phyloP scores from a whole-genome alignment of 768 basidiomycete genomes.

The Pleurotus salmoneostramineus region DNA sequence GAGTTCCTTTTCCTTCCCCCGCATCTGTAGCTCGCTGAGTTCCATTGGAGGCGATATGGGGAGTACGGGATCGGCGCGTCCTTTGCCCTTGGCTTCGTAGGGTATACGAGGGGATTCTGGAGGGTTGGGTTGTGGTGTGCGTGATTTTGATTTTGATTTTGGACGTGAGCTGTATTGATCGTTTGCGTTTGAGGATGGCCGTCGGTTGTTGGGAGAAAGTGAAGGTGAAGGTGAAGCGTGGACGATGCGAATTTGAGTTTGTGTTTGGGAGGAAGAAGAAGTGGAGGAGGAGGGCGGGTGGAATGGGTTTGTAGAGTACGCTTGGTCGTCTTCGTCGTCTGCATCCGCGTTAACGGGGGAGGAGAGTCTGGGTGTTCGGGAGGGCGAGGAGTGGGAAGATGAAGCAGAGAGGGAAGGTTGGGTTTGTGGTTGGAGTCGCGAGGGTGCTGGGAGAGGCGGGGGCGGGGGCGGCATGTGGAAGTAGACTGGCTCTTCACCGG shows the following conservation, averaged over 20 bases:
- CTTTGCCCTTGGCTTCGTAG: constrained; percentile 39
- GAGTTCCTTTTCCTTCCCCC: constrained; percentile 63
- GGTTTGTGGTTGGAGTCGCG: background rate
- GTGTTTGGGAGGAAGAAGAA: constrained; percentile 20
- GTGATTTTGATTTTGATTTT: too few species aligned
- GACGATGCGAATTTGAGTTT: background rate
- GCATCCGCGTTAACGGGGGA: background rate
- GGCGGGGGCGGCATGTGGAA: constrained; percentile 13
- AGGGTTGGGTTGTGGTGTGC: constrained; percentile 1
- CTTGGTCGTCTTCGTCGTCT: background rate
- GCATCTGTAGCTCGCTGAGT: constrained; percentile 43
- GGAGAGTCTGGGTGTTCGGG: constrained; percentile 12
- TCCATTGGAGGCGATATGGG: constrained; percentile 26
- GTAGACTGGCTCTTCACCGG: constrained; percentile 23
- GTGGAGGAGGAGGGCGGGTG: constrained; percentile 30
- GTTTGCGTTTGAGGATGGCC: background rate
- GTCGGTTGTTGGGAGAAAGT: background rate
- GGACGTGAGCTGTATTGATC: too few species aligned
- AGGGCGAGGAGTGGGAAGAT: background rate
- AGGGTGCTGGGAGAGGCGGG: constrained; percentile 26
- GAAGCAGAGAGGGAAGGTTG: constrained; percentile 11
- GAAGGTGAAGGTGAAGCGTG: background rate
- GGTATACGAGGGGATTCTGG: constrained; percentile 7
- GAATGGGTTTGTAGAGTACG: constrained; percentile 20
- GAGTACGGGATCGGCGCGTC: constrained; percentile 23